Percentiles rank a stretch among this genome's conserved stretches.
Evolutionary conservation across 2,329 filamentous ascomycete genomes (phyloP).

Genomic region (Penicillium sp.): DNA sequence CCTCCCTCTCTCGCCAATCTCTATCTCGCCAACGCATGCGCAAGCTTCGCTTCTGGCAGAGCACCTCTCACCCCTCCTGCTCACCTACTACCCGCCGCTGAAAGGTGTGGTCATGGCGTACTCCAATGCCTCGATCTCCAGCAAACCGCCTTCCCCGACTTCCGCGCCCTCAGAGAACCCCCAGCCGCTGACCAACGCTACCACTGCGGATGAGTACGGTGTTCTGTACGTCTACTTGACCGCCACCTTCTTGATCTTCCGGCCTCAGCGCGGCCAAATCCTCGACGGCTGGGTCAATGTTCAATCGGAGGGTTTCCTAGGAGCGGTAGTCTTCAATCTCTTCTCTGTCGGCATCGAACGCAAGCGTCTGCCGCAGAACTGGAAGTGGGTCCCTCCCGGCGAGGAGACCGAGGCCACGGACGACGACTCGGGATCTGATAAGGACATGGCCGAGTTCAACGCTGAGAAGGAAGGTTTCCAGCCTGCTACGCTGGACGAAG

Average conservation of each 20-base stretch:
- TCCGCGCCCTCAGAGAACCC: constrained; percentile 32
- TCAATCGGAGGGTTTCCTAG: constrained; percentile 85
- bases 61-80: constrained; percentile 63
- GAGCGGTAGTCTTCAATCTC: constrained; percentile 83
- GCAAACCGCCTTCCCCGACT: constrained; percentile 37
- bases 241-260: constrained; percentile 80
- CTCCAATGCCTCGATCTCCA: constrained; percentile 46
- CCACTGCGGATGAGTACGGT: constrained; percentile 73
- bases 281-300: constrained; percentile 82
- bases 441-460: constrained; percentile 30
- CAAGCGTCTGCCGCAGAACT: constrained; percentile 71
- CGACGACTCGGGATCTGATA: constrained; percentile 26
- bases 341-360: constrained; percentile 89
- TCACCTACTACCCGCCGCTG: constrained; percentile 63
- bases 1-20: constrained; percentile 60
- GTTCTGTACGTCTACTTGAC: constrained; percentile 87
- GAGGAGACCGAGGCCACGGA: constrained; percentile 34
- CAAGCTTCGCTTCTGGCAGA: constrained; percentile 61
- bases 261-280: constrained; percentile 69
- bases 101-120: constrained; percentile 60
- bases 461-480: constrained; percentile 43
- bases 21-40: constrained; percentile 53
- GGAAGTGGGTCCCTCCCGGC: constrained; percentile 74
- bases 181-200: constrained; percentile 44
- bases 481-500: constrained; percentile 35